Evolutionary conservation across 2,329 filamentous ascomycete species (phyloP), one percentile per base, ranked within the genome.

Genomic region (Neurospora sp.): DNA sequence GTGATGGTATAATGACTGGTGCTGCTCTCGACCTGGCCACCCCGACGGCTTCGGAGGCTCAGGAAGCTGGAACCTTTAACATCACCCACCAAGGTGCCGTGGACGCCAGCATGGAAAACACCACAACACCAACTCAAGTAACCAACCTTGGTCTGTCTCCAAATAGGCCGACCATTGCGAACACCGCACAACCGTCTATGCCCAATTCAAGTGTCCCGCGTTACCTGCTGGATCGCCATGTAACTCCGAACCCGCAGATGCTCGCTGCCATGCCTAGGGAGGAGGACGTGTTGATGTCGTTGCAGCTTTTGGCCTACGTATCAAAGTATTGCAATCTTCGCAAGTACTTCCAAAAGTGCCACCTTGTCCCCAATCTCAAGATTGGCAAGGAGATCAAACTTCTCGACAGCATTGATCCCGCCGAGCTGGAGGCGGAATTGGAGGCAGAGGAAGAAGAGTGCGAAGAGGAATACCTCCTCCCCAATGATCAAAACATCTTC

Each of bases 301-400:
- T 99, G 43, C 96, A 99, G 80, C 87, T 99, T 23, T 87, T 99
- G 66, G 96, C 96, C 17, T 99, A 99, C 79, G 95, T 99, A 70
- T 97, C 94, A 33, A 99, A 99, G 80, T 99, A 99, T 81, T 98
- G 96, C 84, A 96, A 97, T 76, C 87, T 99, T 38, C 89, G 96
- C 19, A 91, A 92, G 4, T 99, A 97, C 80, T 99, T 99, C 79
- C 96, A 99, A 78, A 88, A 91, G 79, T 97, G 94, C 46, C 96
- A 99, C 77, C 85, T 98, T 11, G 96, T 99, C 4, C 96, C 96
- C 0, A 91, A 90, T 73, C 88, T 99, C 67, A 94, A 94, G 79
- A 95, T 99, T 74, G 92, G 93, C 71, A 89, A 91, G 74, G 94
- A 97, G 77, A 85, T 97, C 37, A 87, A 91, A 71, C 83, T 93